Percentiles rank a stretch among this genome's conserved stretches.
Evolutionary conservation across 2,329 filamentous ascomycete species (phyloP).

Genomic region (Pseudogymnoascus pannorum): DNA sequence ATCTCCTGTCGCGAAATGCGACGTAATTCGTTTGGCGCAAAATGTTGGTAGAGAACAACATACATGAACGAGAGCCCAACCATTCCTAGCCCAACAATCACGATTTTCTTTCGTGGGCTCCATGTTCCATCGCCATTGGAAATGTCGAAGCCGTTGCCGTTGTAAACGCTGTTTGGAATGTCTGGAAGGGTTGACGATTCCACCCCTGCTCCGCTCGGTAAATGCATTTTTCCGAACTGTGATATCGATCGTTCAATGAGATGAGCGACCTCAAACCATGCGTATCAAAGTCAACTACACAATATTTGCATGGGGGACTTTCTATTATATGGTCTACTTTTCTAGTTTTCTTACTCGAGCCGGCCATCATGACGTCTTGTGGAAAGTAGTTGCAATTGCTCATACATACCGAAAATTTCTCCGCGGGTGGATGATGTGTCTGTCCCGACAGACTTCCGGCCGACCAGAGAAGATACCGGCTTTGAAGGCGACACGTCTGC

Average conservation of each 20-base stretch:
- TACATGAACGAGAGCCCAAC: constrained; percentile 84
- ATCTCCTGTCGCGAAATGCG: neutral
- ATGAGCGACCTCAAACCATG: neutral
- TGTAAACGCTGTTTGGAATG: constrained; percentile 1
- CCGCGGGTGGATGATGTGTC: neutral
- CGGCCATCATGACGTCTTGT: neutral
- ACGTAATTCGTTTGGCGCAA: neutral
- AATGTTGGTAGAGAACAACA: constrained; percentile 31
- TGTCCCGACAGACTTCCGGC: neutral
- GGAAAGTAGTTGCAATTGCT: neutral
- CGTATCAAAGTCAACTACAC: neutral
- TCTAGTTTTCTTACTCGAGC: neutral
- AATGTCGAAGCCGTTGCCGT: neutral
- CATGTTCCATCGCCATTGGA: constrained; percentile 15
- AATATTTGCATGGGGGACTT: neutral
- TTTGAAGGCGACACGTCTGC: neutral
- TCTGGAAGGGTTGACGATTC: neutral
- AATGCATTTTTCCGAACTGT: constrained; percentile 5
- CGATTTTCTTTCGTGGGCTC: constrained; percentile 53
- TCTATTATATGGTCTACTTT: neutral
- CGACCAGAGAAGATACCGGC: neutral
- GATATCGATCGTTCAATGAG: neutral
- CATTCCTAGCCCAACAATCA: constrained; percentile 87
- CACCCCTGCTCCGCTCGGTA: constrained; percentile 6
- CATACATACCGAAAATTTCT: neutral